Evolutionary conservation across 1,284 basidiomycete species (phyloP).

Genomic region (Stygiomarasmius scandens): DNA sequence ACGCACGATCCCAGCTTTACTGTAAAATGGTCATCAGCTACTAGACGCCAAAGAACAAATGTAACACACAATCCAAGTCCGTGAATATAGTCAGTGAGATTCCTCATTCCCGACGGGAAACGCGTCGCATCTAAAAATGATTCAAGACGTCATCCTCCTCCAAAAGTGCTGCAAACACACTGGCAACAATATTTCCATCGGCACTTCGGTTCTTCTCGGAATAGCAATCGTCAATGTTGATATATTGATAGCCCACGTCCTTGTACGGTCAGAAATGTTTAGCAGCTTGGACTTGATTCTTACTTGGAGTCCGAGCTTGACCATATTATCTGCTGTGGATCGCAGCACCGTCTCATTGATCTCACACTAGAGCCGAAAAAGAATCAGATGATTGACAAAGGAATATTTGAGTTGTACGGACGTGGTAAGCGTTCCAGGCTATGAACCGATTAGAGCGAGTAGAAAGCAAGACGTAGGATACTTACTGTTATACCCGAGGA

Average conservation of each 20-base stretch:
- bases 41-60: not conserved
- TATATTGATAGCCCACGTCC: constrained; percentile 55
- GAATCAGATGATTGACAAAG: not conserved
- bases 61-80: constrained; percentile 51
- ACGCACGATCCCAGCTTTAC: constrained; percentile 56
- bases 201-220: constrained; percentile 51
- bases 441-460: not conserved
- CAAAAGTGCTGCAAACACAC: constrained; percentile 22
- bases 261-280: constrained; percentile 23
- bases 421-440: constrained; percentile 67
- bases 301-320: constrained; percentile 47
- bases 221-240: constrained; percentile 65
- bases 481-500: constrained; percentile 55
- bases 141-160: not conserved
- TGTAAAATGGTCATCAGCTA: constrained; percentile 25
- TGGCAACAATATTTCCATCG: constrained; percentile 50
- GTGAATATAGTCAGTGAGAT: constrained; percentile 53
- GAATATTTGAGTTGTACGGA: constrained; percentile 28
- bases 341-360: constrained; percentile 55
- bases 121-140: constrained; percentile 37
- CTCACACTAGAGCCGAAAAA: constrained; percentile 42
- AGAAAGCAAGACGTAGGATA: not conserved
- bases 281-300: constrained; percentile 4
- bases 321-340: constrained; percentile 49
- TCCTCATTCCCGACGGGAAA: constrained; percentile 55